Base-by-base conservation (phyloP, 306 rosid species). In the Clitoria ternatea region DNA sequence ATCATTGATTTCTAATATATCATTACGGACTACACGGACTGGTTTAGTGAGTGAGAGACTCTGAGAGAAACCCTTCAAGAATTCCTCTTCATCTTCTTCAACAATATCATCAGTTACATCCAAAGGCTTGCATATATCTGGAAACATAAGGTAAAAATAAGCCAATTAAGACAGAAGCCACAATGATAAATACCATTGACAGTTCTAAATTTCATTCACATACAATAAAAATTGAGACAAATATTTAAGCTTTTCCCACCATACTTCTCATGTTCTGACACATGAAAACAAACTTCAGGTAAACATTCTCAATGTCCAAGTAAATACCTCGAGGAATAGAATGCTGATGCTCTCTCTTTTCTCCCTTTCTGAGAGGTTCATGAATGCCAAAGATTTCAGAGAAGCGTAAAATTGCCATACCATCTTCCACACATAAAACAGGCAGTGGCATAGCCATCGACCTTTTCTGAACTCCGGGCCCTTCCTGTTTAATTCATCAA, bases 41-140 rank as follows among this genome's bases (percentile, higher is more conserved):
- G 78, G 88, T 74, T 87, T 78, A 65, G 73, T 32, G 68, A 68
- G 74, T 45, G 85, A 77, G 64, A 82, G 60, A 65, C 63, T 78
- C 37, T 80, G 84, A 69, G 86, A 69, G 39, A 80, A 82, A 10
- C 87, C 83, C 80, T 77, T 89, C 42, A 94, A 80, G 52, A 89
- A 90, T 19, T 80, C 88, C 84, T 90, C 98, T 80, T 94, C 98
- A 67, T 94, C 98, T 74, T 94, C 98, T 87, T 94, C 98, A 75
- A 88, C 89, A 20, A 82, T 76, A 84, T 86, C 87, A 57, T 83
- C 85, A 37, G 87, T 85, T 18, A 83, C 52, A 72, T 89, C 81
- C 35, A 76, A 56, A 27, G 90, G 70, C 66, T 84, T 83, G 66
- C 71, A 78, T 80, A 88, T 85, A 81, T 89, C 98, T 93, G 89